Base-by-base conservation (phyloP, 2,329 filamentous ascomycete genomes). In the Endoconidiophora polonica region DNA sequence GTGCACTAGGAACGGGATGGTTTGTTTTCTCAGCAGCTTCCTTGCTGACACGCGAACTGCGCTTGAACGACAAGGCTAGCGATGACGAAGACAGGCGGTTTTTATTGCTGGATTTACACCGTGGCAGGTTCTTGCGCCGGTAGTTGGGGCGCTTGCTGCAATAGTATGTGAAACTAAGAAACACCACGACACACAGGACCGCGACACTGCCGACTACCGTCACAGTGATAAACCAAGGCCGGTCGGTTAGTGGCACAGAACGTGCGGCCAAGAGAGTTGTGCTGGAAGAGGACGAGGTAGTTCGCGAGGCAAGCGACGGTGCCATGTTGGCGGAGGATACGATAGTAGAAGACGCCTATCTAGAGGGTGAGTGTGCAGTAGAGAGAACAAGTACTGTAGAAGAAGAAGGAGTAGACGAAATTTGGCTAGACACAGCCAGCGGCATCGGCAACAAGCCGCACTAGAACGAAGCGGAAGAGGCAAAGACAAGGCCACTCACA, bases 221-320 rank as follows among this genome's bases (percentile, higher is more conserved):
- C n/a, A 50, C 42, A 23, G 48, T 48, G 38, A 54, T 46, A 14
- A 54, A 50, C 52, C 52, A 54, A 26, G 45, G 40, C 16, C 45
- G 48, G 45, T 53, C 44, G 26, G 47, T 50, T 14, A 53, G 10
- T 4, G 51, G 47, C 20, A 50, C 43, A 26, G 24, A 24, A 16
- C 26, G 7, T 4, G 44, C 18, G 4, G 24, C 12, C 7, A 20
- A 22, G 18, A 3, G n/a, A 29, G 45, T 22, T 14, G 16, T 23
- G 38, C 45, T 23, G 23, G 23, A 33, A 33, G 29, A 33, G 42
- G 42, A n/a, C 20, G 23, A 18, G 16, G 16, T 45, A 9, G 42
- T 26, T 45, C 22, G 16, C 29, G 33, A 18, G 23, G 24, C 46
- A 18, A 20, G 39, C 26, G 38, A 24, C 37, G 24, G 46, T n/a